Evolutionary conservation across 257 asterid species (phyloP).

Genomic region (Nicotiana knightiana): DNA sequence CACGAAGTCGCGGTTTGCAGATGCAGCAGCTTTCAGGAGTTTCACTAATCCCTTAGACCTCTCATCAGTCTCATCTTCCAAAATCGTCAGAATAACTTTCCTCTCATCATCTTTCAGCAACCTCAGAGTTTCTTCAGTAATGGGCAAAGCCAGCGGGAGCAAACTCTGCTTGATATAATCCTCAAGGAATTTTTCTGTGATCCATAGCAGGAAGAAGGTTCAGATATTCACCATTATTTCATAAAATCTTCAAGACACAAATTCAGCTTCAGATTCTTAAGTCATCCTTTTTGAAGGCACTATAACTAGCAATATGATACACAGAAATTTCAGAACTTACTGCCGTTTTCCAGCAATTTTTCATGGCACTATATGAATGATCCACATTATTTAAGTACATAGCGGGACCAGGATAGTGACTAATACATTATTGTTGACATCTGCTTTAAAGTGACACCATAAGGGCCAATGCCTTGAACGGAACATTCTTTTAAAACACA

Average conservation of each 20-base stretch:
- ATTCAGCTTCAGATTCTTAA: not conserved
- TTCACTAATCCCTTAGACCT: constrained; percentile 43
- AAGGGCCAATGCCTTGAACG: not conserved
- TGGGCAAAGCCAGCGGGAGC: constrained; percentile 65
- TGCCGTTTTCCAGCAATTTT: not conserved
- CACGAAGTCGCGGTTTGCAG: constrained; percentile 81
- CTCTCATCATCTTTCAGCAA: constrained; percentile 64
- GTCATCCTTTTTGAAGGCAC: not conserved
- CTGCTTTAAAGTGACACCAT: not conserved
- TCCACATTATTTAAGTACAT: not conserved
- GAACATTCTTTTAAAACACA: not conserved
- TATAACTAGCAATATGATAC: not conserved
- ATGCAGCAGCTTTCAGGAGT: constrained; percentile 78
- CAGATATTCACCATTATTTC: not conserved
- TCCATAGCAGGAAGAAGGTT: constrained; percentile 19
- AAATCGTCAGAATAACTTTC: constrained; percentile 55
- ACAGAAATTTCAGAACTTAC: not conserved
- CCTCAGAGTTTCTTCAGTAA: constrained; percentile 55
- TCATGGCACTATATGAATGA: not conserved
- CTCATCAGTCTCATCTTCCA: constrained; percentile 60
- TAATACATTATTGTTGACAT: not conserved
- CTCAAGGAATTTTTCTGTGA: constrained; percentile 71
- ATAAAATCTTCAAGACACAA: not conserved
- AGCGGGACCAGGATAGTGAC: not conserved
- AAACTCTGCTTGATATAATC: constrained; percentile 77